A percentile compares a stretch with the other conserved stretches of the same genome.
Evolutionary conservation across 164 flowering plant genomes (phyloP).

Genomic region (Warburgia ugandensis): DNA sequence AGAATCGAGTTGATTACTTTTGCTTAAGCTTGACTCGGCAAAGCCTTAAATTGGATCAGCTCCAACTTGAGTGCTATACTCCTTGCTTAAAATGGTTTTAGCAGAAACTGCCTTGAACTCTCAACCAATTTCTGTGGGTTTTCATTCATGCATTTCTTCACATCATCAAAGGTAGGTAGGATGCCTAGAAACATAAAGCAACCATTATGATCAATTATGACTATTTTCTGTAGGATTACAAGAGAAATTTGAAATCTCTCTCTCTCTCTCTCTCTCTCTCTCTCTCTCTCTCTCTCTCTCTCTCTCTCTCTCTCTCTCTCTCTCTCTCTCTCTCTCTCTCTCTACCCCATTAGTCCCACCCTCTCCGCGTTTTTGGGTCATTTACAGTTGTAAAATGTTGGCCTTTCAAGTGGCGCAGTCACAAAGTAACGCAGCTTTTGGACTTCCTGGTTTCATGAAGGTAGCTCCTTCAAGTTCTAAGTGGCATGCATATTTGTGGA

Average conservation of each 20-base stretch:
- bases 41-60: constrained; percentile 9
- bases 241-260: too few species aligned
- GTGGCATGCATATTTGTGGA: constrained; percentile 1
- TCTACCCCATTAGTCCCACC: background rate
- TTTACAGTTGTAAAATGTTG: constrained; percentile 62
- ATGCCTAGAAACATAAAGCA: constrained; percentile 38
- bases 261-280: too few species aligned
- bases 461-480: constrained; percentile 52
- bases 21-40: constrained; percentile 12
- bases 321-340: too few species aligned
- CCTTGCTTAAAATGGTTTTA: constrained; percentile 24
- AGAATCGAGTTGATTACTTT: constrained; percentile 9
- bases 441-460: constrained; percentile 44
- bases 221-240: too few species aligned
- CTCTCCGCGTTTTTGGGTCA: background rate
- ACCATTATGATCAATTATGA: constrained; percentile 3
- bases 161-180: constrained; percentile 47
- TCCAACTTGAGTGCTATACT: constrained; percentile 7
- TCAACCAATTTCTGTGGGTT: constrained; percentile 20
- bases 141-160: constrained; percentile 38
- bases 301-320: too few species aligned
- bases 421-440: constrained; percentile 32
- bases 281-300: too few species aligned
- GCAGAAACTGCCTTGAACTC: constrained; percentile 36
- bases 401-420: constrained; percentile 34